A percentile compares a stretch with the other conserved stretches of the same genome.
Conservation (phyloP, 768 basidiomycete species). For the Phylloporus sp. region DNA sequence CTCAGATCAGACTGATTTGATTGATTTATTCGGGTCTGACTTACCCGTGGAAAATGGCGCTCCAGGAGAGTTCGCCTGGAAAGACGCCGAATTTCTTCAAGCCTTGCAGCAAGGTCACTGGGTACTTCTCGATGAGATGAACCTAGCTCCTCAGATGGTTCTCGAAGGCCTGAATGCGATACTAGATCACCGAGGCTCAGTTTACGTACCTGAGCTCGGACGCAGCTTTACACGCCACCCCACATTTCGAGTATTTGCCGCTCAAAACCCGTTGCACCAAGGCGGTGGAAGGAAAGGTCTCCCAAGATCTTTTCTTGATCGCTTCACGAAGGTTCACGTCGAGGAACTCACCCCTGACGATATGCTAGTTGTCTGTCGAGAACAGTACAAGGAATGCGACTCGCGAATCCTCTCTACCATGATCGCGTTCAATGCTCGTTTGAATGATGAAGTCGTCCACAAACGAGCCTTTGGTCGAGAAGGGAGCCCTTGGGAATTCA, state of each 20-base stretch:
- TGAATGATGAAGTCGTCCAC: conserved; percentile 64
- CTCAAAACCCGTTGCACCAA: conserved; percentile 94
- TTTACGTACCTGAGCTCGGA: conserved; percentile 93
- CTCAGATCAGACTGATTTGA: conserved; percentile 96
- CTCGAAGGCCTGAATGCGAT: conserved; percentile 96
- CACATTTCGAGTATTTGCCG: conserved; percentile 94
- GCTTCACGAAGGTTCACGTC: conserved; percentile 96
- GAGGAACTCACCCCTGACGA: conserved; percentile 80
- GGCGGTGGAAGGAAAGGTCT: conserved; percentile 97
- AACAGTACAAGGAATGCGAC: conserved; percentile 63
- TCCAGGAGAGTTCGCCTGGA: conserved; percentile 95
- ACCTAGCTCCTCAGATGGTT: conserved; percentile 93
- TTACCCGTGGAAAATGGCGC: conserved; percentile 89
- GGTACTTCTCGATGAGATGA: conserved; percentile 99
- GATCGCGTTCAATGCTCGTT: conserved; percentile 74
- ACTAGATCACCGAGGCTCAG: conserved; percentile 90
- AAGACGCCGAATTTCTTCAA: conserved; percentile 90
- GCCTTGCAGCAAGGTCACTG: conserved; percentile 95
- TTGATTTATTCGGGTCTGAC: conserved; percentile 95
- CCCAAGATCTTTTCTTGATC: conserved; percentile 95
- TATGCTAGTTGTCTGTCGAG: conserved; percentile 70
- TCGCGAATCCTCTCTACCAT: conserved; percentile 57
- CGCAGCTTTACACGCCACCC: conserved; percentile 86
- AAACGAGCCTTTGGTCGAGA: conserved; percentile 67
- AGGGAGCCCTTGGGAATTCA: conserved; percentile 97